Conservation (phyloP, 305 asterid species). For the Fraxinus baroniana region DNA sequence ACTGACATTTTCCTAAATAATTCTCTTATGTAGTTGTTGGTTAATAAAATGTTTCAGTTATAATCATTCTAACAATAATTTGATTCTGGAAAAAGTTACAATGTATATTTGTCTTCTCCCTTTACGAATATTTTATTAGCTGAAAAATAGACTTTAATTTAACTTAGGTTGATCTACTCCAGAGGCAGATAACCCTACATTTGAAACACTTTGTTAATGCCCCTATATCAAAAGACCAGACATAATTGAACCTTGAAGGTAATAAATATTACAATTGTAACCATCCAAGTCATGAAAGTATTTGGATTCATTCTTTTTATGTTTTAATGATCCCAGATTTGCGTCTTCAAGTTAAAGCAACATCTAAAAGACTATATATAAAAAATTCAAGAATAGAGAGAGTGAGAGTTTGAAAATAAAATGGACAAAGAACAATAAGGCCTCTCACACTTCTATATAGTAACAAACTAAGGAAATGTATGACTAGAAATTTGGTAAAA, state of each 20-base stretch:
- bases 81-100: background rate
- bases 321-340: background rate
- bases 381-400: background rate
- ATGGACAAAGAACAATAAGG: background rate
- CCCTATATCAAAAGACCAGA: background rate
- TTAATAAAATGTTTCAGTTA: background rate
- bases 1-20: background rate
- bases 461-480: background rate
- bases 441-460: background rate
- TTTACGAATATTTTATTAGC: background rate
- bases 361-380: background rate
- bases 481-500: background rate
- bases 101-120: background rate
- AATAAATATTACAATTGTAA: background rate
- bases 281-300: background rate
- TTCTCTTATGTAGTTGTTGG: background rate
- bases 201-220: background rate
- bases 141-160: background rate
- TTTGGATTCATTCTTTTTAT: background rate
- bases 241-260: background rate
- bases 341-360: background rate
- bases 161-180: background rate
- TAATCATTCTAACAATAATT: background rate
- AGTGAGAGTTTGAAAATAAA: background rate
- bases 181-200: background rate